Percentiles rank a stretch among this genome's conserved stretches.
These are phyloP conservation scores for Plasmodium fragile DNA, from an alignment of 169 alveolate species.

Conservation along the genomic window DNA sequence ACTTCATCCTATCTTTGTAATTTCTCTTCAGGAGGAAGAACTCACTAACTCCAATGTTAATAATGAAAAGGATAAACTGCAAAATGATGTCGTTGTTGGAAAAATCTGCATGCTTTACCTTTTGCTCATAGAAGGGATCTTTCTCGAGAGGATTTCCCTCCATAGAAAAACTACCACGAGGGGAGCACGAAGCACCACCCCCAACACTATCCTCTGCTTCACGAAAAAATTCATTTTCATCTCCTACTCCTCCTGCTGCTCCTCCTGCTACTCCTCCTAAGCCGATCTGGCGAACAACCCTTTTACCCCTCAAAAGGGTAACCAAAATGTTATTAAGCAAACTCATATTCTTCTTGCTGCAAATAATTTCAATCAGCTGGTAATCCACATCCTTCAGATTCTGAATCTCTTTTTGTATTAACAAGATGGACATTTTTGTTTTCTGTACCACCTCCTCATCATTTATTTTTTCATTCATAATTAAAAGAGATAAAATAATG, in stretches of 20 bases:
- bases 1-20: constrained; percentile 34
- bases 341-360: constrained; percentile 51
- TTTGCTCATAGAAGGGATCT: constrained; percentile 49
- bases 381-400: constrained; percentile 49
- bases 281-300: neutral
- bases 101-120: constrained; percentile 31
- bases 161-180: neutral
- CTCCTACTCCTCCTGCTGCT: too few relatives aligned
- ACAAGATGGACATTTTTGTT: constrained; percentile 52
- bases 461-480: constrained; percentile 32
- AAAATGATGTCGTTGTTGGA: constrained; percentile 49
- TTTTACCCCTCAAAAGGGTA: constrained; percentile 12
- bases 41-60: constrained; percentile 31
- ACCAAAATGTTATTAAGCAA: constrained; percentile 15
- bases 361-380: constrained; percentile 63
- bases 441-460: constrained; percentile 49
- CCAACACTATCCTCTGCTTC: too few relatives aligned
- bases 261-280: neutral
- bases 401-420: constrained; percentile 52
- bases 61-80: constrained; percentile 50
- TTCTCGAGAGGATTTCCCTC: constrained; percentile 30
- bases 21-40: constrained; percentile 31
- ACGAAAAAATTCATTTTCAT: too few relatives aligned
- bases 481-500: constrained; percentile 30
- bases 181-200: neutral